Percentiles rank a stretch among this genome's conserved stretches.
Evolutionary conservation across 2,329 filamentous ascomycete species (phyloP).

Genomic region (Chrysosporium keratinophilum): DNA sequence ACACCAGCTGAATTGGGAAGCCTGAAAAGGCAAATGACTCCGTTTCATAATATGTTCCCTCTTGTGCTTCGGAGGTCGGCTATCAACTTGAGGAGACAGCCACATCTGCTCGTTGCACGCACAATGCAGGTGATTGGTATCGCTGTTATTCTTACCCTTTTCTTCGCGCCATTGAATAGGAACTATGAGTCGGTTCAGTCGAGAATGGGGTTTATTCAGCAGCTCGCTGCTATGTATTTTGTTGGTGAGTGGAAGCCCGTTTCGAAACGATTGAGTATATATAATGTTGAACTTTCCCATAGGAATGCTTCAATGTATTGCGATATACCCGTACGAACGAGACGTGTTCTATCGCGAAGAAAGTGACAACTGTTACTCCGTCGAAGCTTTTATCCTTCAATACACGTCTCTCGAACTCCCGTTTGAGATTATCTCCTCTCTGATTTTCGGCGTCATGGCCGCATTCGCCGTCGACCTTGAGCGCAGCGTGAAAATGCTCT

Average conservation of each 20-base stretch:
- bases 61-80: slow-evolving; percentile 56
- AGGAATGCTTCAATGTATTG: slow-evolving; percentile 72
- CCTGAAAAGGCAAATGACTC: slow-evolving; percentile 52
- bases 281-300: background rate
- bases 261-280: background rate
- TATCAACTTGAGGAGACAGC: slow-evolving; percentile 60
- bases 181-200: slow-evolving; percentile 63
- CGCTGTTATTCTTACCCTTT: slow-evolving; percentile 53
- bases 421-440: slow-evolving; percentile 55
- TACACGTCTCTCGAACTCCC: slow-evolving; percentile 63
- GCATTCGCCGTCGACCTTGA: slow-evolving; percentile 57
- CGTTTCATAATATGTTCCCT: slow-evolving; percentile 54
- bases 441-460: slow-evolving; percentile 56
- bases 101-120: slow-evolving; percentile 53
- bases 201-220: slow-evolving; percentile 61
- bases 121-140: slow-evolving; percentile 58
- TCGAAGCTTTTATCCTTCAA: slow-evolving; percentile 59
- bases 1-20: slow-evolving; percentile 63
- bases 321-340: slow-evolving; percentile 59
- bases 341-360: slow-evolving; percentile 70
- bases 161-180: slow-evolving; percentile 60
- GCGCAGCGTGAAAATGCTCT: slow-evolving; percentile 54
- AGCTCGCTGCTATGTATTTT: slow-evolving; percentile 49
- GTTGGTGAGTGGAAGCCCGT: slow-evolving; percentile 23
- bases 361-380: slow-evolving; percentile 60